A percentile compares a stretch with the other conserved stretches of the same genome.
Evolutionary conservation across 2,329 filamentous ascomycete genomes (phyloP).

Genomic region (Didymella exigua): DNA sequence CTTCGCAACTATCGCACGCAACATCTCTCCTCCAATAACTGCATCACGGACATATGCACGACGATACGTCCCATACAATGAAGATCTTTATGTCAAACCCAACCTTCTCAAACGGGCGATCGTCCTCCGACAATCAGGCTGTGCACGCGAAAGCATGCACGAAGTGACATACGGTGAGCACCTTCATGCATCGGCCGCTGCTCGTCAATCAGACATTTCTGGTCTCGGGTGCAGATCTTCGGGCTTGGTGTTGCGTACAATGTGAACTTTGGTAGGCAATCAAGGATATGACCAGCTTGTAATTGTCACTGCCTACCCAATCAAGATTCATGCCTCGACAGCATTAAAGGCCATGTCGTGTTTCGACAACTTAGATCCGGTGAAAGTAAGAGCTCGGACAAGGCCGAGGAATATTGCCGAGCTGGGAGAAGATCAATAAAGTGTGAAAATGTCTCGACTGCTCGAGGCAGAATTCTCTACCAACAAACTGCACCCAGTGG

Average conservation of each 20-base stretch:
- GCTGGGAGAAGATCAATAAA: neutral
- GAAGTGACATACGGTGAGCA: slow-evolving; percentile 12
- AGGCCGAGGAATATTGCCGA: neutral
- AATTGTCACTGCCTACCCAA: neutral
- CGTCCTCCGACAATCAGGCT: neutral
- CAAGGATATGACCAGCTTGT: neutral
- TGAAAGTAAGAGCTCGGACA: neutral
- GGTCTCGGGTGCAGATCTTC: neutral
- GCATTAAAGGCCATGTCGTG: neutral
- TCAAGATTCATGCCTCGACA: neutral
- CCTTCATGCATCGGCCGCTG: neutral
- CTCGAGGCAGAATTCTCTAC: neutral
- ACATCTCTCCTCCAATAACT: neutral
- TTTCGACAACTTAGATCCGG: neutral
- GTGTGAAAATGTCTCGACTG: neutral
- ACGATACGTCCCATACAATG: neutral
- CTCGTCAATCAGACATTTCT: neutral
- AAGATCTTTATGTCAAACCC: slow-evolving; percentile 1
- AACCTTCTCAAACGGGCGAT: slow-evolving; percentile 1
- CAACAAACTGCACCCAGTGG: neutral
- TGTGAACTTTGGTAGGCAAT: neutral
- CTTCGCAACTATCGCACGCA: slow-evolving; percentile 3
- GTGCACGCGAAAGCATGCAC: neutral
- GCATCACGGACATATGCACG: neutral
- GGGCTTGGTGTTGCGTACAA: neutral